Evolutionary conservation across 2,329 filamentous ascomycete species (phyloP), one percentile per base, ranked within the genome.

Genomic region (Grosmannia penicillata): DNA sequence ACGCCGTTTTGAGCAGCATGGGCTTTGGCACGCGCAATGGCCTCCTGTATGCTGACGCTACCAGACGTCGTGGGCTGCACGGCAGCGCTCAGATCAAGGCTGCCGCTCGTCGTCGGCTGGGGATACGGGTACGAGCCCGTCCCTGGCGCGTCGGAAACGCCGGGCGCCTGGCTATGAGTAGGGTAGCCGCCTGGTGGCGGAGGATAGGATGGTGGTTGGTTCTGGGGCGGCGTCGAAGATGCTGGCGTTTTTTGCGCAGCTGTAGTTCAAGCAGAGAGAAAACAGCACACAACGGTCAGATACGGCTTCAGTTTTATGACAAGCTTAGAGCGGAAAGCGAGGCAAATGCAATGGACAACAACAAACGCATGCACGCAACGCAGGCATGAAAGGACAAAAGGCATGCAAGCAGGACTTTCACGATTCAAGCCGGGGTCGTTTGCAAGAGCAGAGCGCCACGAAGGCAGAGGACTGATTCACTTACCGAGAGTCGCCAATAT

Each of bases 61-160:
- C 85, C 85, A 23, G 82, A 82, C 54, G 72, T 84, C 39, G 80
- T 71, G 5, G 85, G 84, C 51, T 82, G 81, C 53, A 91, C 83
- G 8, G 41, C 39, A 11, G 73, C 70, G 58, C 79, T 87, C 37
- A 93, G 60, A 53, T 93, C 84, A 45, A 93, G 66, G 49, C 74
- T 86, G 36, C 84, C 84, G 42, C 80, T 82, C 40, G 70, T 70
- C 6, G 78, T 73, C 3, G 82, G 82, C 48, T 77, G 76, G 4
- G 81, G 80, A 31, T 55, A 57, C 5, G 42, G 25, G 29, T 56
- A 53, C 18, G 26, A 14, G 4, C 36, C 24, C 3, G 45, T 10
- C 2, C 40, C 19, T 10, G 29, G 43, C n/a, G 22, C 43, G 30
- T 33, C 21, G 18, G 23, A 33, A 9, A 18, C 33, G 17, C 27